Conservation (phyloP, 345 rosid species). For the Erucastrum elatum region DNA sequence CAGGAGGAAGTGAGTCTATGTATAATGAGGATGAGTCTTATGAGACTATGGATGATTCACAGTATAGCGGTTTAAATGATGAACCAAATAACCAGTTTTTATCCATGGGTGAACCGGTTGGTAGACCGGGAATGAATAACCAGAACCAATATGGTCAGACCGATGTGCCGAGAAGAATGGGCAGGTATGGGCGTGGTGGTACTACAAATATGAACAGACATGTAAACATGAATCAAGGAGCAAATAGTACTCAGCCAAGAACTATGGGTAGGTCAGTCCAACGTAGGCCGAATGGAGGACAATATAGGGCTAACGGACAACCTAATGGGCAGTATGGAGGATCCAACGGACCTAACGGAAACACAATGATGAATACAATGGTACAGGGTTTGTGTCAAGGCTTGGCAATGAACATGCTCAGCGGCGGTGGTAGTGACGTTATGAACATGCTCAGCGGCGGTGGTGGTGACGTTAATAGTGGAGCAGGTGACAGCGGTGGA, state of each 20-base stretch:
- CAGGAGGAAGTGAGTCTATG: slow-evolving; percentile 30
- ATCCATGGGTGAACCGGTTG: slow-evolving; percentile 18
- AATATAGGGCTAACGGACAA: background rate
- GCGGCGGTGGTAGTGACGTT: slow-evolving; percentile 11
- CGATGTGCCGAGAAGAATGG: background rate
- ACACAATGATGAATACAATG: slow-evolving; percentile 17
- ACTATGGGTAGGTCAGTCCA: background rate
- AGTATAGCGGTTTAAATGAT: slow-evolving; percentile 5
- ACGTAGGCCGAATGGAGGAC: slow-evolving; percentile 21
- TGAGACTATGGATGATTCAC: slow-evolving; percentile 5
- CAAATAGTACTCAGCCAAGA: slow-evolving; percentile 6
- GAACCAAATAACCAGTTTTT: slow-evolving; percentile 6
- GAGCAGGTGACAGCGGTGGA: slow-evolving; percentile 10
- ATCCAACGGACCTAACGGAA: background rate
- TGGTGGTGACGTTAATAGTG: slow-evolving; percentile 16
- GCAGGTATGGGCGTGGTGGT: slow-evolving; percentile 25
- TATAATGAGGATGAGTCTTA: slow-evolving; percentile 24
- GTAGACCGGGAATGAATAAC: slow-evolving; percentile 11
- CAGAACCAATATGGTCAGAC: slow-evolving; percentile 22
- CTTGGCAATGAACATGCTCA: slow-evolving; percentile 30
- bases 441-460: slow-evolving; percentile 26
- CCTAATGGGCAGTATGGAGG: background rate
- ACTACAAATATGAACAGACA: slow-evolving; percentile 14
- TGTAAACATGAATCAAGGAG: slow-evolving; percentile 25
- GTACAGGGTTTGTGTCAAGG: slow-evolving; percentile 28